Base-by-base conservation (phyloP, 169 alveolate genomes). In the Condylostoma magnum region DNA sequence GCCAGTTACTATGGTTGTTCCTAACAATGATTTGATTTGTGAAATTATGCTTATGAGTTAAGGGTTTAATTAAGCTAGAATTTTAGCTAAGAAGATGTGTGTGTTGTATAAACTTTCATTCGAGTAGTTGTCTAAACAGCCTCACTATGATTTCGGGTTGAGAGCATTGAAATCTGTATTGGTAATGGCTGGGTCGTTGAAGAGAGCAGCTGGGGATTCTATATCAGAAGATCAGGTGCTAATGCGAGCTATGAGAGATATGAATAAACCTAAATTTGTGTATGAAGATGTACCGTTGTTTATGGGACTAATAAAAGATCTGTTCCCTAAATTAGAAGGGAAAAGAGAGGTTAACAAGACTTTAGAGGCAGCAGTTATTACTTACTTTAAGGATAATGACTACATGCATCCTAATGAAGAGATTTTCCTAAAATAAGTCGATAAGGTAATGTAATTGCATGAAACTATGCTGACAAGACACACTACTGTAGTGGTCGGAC, bases 391-490 rank as follows among this genome's bases (percentile, higher is more conserved):
- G 30, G 60, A 34, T 53, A 80, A 79, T 74, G 68, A 73, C 74
- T 77, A 69, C 69, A 79, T 63, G 75, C 79, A 84, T 43, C 63
- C 80, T 20, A 85, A 83, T 79, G 90, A 73, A 71, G 87, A 80
- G 58, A 79, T 77, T 73, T 90, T 90, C 60, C 85, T 80, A 65
- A 91, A 89, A 27, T 94, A 93, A 79, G 93, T 92, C 5, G 87
- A 91, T 60, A 95, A 96, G 78, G 95, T 91, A 2, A 82, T 94
- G 76, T 95, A 94, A 76, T 88, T 96, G 72, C 92, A 89, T 78
- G 98, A 94, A 86, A 95, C 97, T 41, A 95, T 96, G 99, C 89
- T 90, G 43, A 93, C 97, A 2, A 76, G 99, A 73, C 99, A 96
- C 79, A 84, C 98, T 37, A 94, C 98, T 18, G 95, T 96, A 98